Percentiles rank a stretch among this genome's conserved stretches.
Evolutionary conservation across 441 rosid genomes (phyloP).

Genomic region (Kokia cookei): DNA sequence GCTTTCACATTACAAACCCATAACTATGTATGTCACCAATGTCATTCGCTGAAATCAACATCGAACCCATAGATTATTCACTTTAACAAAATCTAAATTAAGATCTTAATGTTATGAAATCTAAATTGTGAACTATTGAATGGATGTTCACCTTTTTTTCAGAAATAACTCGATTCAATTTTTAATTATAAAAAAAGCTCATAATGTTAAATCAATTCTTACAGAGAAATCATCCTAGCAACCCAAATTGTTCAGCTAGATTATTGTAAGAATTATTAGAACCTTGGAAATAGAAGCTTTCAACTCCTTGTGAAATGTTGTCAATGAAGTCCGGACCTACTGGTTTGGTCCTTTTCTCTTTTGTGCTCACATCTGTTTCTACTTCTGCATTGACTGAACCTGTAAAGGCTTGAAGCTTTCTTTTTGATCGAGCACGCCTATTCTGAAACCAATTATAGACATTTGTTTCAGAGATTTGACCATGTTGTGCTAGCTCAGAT

Average conservation of each 20-base stretch:
- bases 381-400: slow-evolving; percentile 17
- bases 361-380: slow-evolving; percentile 19
- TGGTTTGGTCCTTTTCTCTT: slow-evolving; percentile 24
- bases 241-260: slow-evolving; percentile 25
- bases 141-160: too few relatives aligned
- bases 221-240: slow-evolving; percentile 22
- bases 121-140: too few relatives aligned
- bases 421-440: slow-evolving; percentile 4
- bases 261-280: slow-evolving; percentile 34
- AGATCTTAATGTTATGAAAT: background rate
- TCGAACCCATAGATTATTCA: background rate
- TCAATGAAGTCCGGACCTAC: slow-evolving; percentile 29
- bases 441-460: slow-evolving; percentile 75
- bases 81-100: background rate
- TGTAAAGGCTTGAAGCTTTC: slow-evolving; percentile 1
- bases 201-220: background rate
- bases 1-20: background rate
- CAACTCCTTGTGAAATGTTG: slow-evolving; percentile 5
- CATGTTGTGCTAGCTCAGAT: slow-evolving; percentile 50
- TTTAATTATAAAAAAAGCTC: background rate
- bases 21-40: background rate
- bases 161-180: too few relatives aligned
- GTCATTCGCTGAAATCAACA: background rate
- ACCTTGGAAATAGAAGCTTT: slow-evolving; percentile 42
- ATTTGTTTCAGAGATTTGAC: slow-evolving; percentile 69